Evolutionary conservation across 2,329 filamentous ascomycete genomes (phyloP).

Genomic region (Zymoseptoria crescenta): DNA sequence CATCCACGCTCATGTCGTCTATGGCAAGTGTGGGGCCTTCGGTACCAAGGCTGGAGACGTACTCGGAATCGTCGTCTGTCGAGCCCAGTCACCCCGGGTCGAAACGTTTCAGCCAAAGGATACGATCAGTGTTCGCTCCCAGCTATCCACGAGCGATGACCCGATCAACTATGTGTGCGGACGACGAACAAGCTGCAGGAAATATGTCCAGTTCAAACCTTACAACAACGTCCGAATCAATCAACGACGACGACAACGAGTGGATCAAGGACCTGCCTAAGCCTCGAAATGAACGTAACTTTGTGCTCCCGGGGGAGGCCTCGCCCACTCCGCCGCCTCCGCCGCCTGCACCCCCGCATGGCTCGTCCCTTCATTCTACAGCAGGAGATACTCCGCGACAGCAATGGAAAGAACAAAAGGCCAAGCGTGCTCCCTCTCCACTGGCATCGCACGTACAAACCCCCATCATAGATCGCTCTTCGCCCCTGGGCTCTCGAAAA

Average conservation of each 20-base stretch:
- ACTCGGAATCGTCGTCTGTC: constrained; percentile 26
- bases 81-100: constrained; percentile 23
- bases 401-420: constrained; percentile 13
- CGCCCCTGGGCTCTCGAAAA: constrained; percentile 3
- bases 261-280: constrained; percentile 21
- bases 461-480: constrained; percentile 1
- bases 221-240: constrained; percentile 11
- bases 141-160: constrained; percentile 25
- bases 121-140: constrained; percentile 23
- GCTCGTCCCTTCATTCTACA: constrained; percentile 2
- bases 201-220: constrained; percentile 12
- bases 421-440: constrained; percentile 19
- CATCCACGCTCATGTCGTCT: constrained; percentile 14
- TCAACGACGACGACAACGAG: constrained; percentile 11
- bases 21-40: constrained; percentile 14
- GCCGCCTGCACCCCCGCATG: constrained; percentile 10
- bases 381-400: constrained; percentile 6
- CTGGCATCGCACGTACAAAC: constrained; percentile 14
- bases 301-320: constrained; percentile 28
- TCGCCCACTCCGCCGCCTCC: constrained; percentile 30
- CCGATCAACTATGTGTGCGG: constrained; percentile 13
- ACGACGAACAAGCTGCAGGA: constrained; percentile 14
- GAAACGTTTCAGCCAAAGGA: constrained; percentile 19
- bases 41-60: constrained; percentile 14
- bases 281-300: constrained; percentile 25